Base-by-base conservation (phyloP, 1,284 basidiomycete species). In the Ganoderma sp. region DNA sequence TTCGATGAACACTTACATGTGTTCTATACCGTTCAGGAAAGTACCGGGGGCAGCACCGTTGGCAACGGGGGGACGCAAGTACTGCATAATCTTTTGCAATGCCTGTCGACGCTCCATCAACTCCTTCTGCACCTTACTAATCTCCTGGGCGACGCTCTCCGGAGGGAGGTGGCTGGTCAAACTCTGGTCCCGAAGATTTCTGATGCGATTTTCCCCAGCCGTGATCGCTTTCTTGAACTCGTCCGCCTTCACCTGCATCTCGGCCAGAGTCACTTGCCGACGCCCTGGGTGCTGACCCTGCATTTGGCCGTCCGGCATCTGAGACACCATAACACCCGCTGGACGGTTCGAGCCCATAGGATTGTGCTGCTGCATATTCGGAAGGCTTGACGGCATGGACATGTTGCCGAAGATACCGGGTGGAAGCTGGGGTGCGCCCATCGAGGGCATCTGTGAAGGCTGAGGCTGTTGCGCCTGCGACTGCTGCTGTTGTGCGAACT, bases 401-500 rank as follows among this genome's bases (percentile, higher is more conserved):
- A 70, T 57, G 22, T 39, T 70, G 28, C 57, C 50, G 42, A 70
- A 70, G 54, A 72, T 57, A 22, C 71, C 71, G 12, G 71, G 67
- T 4, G 66, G 64, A 3, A 59, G 37, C 34, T 68, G 68, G 17
- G 61, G 28, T 19, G 61, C 69, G 54, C 63, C 67, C 63, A 71
- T 65, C 22, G 58, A 45, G 54, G 64, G 67, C 56, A 65, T 67
- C 25, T 63, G 67, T 7, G 64, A 59, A 10, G 69, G 65, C 45
- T 70, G 72, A 25, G 68, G 64, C 48, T 73, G 73, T 34, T 67
- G 69, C 37, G 70, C 67, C 54, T 64, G 74, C 22, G 71, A 71
- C 34, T 69, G 69, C 61, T 73, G 75, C n/a, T 71, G 72, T 42
- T 71, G 73, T 7, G 58, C 58, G 19, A 67, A 52, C 42, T 68